Evolutionary conservation across 345 rosid genomes (phyloP).

Genomic region (Corymbia maculata): DNA sequence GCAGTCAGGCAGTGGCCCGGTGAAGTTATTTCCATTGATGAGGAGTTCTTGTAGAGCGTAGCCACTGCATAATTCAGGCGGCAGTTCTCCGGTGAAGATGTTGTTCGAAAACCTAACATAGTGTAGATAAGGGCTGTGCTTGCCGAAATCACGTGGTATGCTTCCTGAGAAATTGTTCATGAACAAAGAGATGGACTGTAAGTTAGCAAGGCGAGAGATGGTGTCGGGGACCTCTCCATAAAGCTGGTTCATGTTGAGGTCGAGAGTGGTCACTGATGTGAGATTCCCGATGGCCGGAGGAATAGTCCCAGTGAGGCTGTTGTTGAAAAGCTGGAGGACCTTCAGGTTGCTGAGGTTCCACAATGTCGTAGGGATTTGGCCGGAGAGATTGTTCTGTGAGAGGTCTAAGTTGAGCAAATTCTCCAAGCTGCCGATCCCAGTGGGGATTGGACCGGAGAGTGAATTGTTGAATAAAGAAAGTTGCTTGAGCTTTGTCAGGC

Average conservation of each 20-base stretch:
- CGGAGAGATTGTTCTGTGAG: slow-evolving; percentile 39
- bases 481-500: slow-evolving; percentile 9
- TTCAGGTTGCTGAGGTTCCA: slow-evolving; percentile 37
- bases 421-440: slow-evolving; percentile 32
- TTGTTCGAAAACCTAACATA: slow-evolving; percentile 46
- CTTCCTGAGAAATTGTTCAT: slow-evolving; percentile 42
- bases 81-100: slow-evolving; percentile 51
- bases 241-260: slow-evolving; percentile 38
- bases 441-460: slow-evolving; percentile 38
- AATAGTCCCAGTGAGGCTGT: slow-evolving; percentile 39
- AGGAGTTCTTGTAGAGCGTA: slow-evolving; percentile 14
- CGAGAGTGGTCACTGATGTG: slow-evolving; percentile 18
- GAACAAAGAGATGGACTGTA: slow-evolving; percentile 21
- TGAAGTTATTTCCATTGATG: slow-evolving; percentile 38
- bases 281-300: slow-evolving; percentile 48
- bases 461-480: slow-evolving; percentile 33
- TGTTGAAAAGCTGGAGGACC: slow-evolving; percentile 27
- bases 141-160: slow-evolving; percentile 43
- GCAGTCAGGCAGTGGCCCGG: slow-evolving; percentile 50
- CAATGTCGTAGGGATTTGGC: slow-evolving; percentile 32
- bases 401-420: slow-evolving; percentile 17
- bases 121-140: slow-evolving; percentile 17
- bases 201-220: slow-evolving; percentile 28
- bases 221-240: slow-evolving; percentile 40
- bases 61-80: slow-evolving; percentile 44